These are phyloP conservation scores for Andrographis paniculata DNA, from an alignment of 305 asterid genomes.

Conservation along the genomic window DNA sequence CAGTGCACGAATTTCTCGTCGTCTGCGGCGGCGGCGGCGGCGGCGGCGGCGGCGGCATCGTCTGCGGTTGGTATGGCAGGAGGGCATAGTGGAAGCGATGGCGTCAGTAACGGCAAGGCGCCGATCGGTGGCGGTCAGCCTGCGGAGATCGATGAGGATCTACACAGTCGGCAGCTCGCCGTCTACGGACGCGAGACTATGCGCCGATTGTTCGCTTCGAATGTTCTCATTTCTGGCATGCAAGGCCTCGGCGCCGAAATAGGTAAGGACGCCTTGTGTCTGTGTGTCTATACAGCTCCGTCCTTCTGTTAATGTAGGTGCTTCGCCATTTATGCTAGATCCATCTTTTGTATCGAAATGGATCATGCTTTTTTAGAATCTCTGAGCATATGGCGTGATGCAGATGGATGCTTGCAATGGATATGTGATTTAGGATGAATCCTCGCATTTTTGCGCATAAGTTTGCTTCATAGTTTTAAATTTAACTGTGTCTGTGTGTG, in stretches of 20 bases:
- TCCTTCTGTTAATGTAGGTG: neutral
- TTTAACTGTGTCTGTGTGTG: no score
- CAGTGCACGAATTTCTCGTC: conserved; percentile 22
- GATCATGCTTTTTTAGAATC: no score
- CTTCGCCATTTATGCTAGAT: neutral
- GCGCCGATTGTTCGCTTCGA: conserved; percentile 84
- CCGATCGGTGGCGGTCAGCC: conserved; percentile 58
- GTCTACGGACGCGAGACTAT: conserved; percentile 97
- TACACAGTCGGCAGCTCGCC: conserved; percentile 96
- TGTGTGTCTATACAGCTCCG: conserved; percentile 18
- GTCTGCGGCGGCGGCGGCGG: conserved; percentile 14
- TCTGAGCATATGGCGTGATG: no score
- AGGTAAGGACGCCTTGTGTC: conserved; percentile 33
- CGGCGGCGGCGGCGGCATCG: conserved; percentile 31
- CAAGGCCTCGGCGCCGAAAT: conserved; percentile 99
- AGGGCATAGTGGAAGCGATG: conserved; percentile 64
- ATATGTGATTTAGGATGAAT: no score
- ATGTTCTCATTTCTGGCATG: conserved; percentile 84
- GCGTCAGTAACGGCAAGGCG: conserved; percentile 27
- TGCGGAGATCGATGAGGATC: conserved; percentile 96
- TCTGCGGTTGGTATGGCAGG: conserved; percentile 40
- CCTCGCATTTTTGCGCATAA: no score
- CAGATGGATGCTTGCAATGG: no score
- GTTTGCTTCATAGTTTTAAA: no score
- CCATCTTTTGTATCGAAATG: no score